These are phyloP conservation scores for Pezicula neosporulosa DNA, from an alignment of 2,329 filamentous ascomycete species.

Conservation along the genomic window DNA sequence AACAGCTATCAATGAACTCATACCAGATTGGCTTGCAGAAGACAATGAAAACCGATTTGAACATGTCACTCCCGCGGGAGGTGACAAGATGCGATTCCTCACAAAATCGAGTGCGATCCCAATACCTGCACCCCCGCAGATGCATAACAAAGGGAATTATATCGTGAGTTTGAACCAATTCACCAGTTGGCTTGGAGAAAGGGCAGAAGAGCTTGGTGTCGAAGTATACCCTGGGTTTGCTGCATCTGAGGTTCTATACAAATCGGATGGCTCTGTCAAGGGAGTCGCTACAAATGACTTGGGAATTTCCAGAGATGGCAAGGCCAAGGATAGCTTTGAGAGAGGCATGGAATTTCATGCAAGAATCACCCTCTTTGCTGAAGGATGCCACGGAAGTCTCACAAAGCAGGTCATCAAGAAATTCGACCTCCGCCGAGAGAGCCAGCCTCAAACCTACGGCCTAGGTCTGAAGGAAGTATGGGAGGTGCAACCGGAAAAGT, in stretches of 20 bases:
- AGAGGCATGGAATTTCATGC: conserved; percentile 98
- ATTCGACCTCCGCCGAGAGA: conserved; percentile 84
- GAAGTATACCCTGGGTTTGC: conserved; percentile 97
- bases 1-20: conserved; percentile 79
- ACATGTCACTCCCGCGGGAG: conserved; percentile 77
- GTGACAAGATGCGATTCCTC: conserved; percentile 90
- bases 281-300: conserved; percentile 96
- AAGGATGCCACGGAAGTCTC: conserved; percentile 93
- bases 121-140: conserved; percentile 87
- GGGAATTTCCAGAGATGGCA: conserved; percentile 76
- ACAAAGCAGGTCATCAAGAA: conserved; percentile 95
- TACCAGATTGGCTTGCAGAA: conserved; percentile 91
- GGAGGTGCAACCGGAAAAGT: conserved; percentile 93
- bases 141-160: conserved; percentile 98
- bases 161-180: conserved; percentile 96
- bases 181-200: conserved; percentile 91
- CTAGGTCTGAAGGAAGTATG: conserved; percentile 95
- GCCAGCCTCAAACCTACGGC: conserved; percentile 92
- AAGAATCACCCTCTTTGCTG: conserved; percentile 82
- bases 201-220: conserved; percentile 93
- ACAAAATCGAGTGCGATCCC: conserved; percentile 77
- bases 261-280: conserved; percentile 79
- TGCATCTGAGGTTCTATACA: conserved; percentile 88
- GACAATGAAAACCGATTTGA: conserved; percentile 86
- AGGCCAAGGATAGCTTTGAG: conserved; percentile 87